Evolutionary conservation across 306 rosid genomes (phyloP).

Genomic region (Adenanthera pavonina): DNA sequence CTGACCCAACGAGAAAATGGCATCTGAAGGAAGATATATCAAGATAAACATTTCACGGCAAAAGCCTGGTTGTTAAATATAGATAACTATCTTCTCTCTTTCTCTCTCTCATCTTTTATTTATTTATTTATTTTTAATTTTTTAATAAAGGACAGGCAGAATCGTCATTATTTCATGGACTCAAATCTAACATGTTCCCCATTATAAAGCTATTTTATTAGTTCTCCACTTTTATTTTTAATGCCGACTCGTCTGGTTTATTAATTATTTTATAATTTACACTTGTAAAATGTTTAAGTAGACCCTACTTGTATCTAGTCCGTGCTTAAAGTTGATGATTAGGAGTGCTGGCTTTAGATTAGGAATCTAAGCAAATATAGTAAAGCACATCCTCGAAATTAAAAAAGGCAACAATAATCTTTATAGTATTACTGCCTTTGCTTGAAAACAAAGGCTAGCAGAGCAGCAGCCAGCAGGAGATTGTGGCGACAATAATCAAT

Average conservation of each 20-base stretch:
- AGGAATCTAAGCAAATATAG: constrained; percentile 21
- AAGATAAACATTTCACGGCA: background rate
- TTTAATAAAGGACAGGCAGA: constrained; percentile 2
- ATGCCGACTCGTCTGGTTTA: constrained; percentile 8
- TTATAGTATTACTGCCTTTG: background rate
- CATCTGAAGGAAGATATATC: too few relatives aligned
- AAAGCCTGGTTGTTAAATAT: background rate
- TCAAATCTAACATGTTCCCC: background rate
- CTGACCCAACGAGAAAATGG: too few relatives aligned
- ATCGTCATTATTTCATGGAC: constrained; percentile 22
- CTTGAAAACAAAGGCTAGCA: background rate
- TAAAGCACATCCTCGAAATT: background rate
- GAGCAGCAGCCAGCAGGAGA: too few relatives aligned
- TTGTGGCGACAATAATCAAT: constrained; percentile 12
- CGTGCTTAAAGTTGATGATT: constrained; percentile 17
- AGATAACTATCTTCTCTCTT: background rate
- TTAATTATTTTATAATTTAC: background rate
- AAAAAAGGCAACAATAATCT: constrained; percentile 4
- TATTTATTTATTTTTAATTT: too few relatives aligned
- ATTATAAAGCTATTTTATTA: background rate
- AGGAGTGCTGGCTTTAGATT: background rate
- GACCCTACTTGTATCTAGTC: constrained; percentile 25
- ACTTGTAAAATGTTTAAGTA: background rate
- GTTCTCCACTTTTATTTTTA: constrained; percentile 3
- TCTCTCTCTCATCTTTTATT: background rate